These are phyloP conservation scores for Malus domestica DNA, from an alignment of 306 rosid genomes.

Conservation along the genomic window DNA sequence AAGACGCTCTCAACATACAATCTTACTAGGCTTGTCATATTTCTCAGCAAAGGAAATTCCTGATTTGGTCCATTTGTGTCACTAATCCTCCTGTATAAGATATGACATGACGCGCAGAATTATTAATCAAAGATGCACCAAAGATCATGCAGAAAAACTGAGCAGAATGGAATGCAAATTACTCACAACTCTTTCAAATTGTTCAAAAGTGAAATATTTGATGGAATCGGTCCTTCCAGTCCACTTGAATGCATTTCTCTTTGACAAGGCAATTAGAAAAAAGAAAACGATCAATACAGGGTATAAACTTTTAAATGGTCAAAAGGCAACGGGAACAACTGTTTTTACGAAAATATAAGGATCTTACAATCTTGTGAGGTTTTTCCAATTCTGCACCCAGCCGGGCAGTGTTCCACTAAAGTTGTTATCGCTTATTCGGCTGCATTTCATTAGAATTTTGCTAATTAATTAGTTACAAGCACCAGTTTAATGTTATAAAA, in stretches of 20 bases:
- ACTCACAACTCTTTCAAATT: constrained; percentile 13
- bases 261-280: neutral
- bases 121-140: neutral
- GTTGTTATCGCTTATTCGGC: constrained; percentile 14
- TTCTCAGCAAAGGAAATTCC: constrained; percentile 2
- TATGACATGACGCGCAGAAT: neutral
- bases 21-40: neutral
- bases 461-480: neutral
- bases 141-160: neutral
- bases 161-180: neutral
- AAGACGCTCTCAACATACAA: constrained; percentile 6
- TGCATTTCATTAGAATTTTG: neutral
- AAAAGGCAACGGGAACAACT: too few species aligned
- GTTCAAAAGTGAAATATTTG: neutral
- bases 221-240: constrained; percentile 15
- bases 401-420: constrained; percentile 7
- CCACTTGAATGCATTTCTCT: constrained; percentile 19
- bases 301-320: neutral
- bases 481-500: neutral
- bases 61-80: constrained; percentile 11
- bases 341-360: neutral
- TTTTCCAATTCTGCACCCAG: constrained; percentile 7
- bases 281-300: neutral
- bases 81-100: constrained; percentile 14
- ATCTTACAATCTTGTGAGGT: constrained; percentile 13